Evolutionary conservation across 2,329 filamentous ascomycete species (phyloP), one percentile per base, ranked within the genome.

Genomic region (Periglandula ipomoeae): DNA sequence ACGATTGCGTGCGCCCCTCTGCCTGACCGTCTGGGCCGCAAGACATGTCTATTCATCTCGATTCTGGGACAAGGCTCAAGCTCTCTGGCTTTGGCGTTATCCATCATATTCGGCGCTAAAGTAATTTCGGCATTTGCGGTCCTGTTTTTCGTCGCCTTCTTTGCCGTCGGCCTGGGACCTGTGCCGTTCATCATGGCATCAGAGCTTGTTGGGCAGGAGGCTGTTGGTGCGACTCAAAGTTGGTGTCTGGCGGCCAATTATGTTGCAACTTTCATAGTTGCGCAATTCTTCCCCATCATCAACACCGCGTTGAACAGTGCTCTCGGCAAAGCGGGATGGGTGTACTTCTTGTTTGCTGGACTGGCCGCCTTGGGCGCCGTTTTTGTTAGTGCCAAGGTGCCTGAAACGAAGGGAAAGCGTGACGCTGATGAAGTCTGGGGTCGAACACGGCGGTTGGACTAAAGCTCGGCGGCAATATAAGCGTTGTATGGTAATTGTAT

Each of bases 101-200:
- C 88, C 2, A 95, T 98, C 51, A 76, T 85, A 43, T 80, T 81
- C 54, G 76, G 78, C 23, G 67, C 86, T 56, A 85, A 90, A 59
- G 68, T 87, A 3, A 70, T 96, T 11, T 94, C 89, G 0, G 90
- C 89, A 0, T 61, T 95, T 0, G 81, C 88, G 0, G 89, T 94
- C 0, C 73, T 96, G 10, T 70, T 85, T 23, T 98, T 97, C 59
- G 93, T 97, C 2, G 84, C 81, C 4, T 89, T 86, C 60, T 98
- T 96, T 58, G 93, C 87, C 0, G 78, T 95, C 13, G 93, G 93
- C 0, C 76, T 98, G 0, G 93, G 93, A 0, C 93, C 93, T 0
- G 88, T 98, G 1, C 93, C 93, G 0, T 98, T 97, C 65, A 94
- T 97, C 56, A 76, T 98, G 42, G 85, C 90, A 0, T 90, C 87